These are phyloP conservation scores for Amaranthus cruentus DNA, from an alignment of 148 eudicot species.

Conservation along the genomic window DNA sequence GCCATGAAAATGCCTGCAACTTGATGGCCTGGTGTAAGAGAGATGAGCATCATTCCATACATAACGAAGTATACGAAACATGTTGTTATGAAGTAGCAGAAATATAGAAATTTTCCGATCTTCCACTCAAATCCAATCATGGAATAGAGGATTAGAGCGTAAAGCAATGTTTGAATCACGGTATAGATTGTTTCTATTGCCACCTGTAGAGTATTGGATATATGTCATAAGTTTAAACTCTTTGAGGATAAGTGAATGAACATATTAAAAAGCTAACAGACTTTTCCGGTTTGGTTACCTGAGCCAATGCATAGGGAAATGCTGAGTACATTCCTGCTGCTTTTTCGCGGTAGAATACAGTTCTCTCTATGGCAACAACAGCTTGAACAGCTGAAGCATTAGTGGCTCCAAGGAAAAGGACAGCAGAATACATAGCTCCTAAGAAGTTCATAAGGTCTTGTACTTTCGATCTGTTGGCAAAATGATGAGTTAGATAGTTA, in stretches of 20 bases:
- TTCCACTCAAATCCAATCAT: constrained; percentile 78
- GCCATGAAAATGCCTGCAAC: constrained; percentile 48
- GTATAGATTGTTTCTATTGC: constrained; percentile 54
- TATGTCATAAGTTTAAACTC: background rate
- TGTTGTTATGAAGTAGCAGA: constrained; percentile 53
- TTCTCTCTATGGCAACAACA: constrained; percentile 55
- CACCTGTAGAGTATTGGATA: constrained; percentile 36
- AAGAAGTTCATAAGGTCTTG: constrained; percentile 59
- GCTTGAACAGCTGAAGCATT: constrained; percentile 50
- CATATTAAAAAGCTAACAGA: background rate
- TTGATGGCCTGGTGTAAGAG: constrained; percentile 59
- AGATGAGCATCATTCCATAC: constrained; percentile 78
- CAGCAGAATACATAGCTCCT: constrained; percentile 58
- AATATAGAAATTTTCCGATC: constrained; percentile 39
- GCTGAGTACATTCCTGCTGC: constrained; percentile 84
- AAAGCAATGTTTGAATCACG: constrained; percentile 40
- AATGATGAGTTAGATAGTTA: background rate
- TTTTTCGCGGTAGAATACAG: constrained; percentile 70
- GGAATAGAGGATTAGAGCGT: constrained; percentile 52
- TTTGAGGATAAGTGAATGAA: background rate
- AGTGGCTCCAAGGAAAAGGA: constrained; percentile 53
- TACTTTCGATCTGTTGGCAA: constrained; percentile 35
- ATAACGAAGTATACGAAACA: constrained; percentile 61
- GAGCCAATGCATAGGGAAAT: constrained; percentile 66
- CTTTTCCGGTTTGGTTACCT: constrained; percentile 31